Base-by-base conservation (phyloP, 805 yeast species). In the Kregervanrija fluxuum region DNA sequence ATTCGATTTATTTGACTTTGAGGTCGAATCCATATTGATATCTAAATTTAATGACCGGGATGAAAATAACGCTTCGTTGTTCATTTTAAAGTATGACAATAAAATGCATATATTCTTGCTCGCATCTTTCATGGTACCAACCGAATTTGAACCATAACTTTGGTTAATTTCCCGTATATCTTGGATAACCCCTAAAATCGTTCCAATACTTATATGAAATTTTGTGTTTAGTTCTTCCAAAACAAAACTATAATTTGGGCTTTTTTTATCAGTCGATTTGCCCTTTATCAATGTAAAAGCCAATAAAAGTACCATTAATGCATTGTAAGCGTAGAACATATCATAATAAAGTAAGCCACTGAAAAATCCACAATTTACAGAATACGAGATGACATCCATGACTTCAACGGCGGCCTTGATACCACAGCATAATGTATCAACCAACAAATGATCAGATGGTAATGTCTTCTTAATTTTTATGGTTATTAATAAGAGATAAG, bases 271-370 rank as follows among this genome's bases (percentile, higher is more conserved):
- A 12, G 8, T 32, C 5, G 42, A 42, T 11, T 50, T 50, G 2
- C 41, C 46, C 22, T 50, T 47, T 13, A 51, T 42, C 37, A 54
- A 60, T 43, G 68, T 59, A 44, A 56, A 60, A 28, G 64, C 59
- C 35, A 66, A 44, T 12, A 67, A 58, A n/a, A 68, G 47, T 0
- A 61, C 59, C 56, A 69, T 53, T 1, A 60, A 54, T 2, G 69
- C 59, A 38, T 60, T 59, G 46, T 69, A 69, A 3, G 64, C 68
- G 48, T 56, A 57, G 53, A 65, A 65, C 38, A 68, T 53, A 48
- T 69, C 73, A 12, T 55, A 52, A 22, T 62, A 62, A 9, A 65
- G 33, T 4, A 67, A 59, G 3, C 71, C 71, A 47, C 56, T 61
- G 42, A 60, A 49, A 31, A 47, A 17, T 9, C 40, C 17, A 11